phyloP scores from a whole-genome alignment of 2,329 filamentous ascomycete genomes.

The Chaetothyriales sp. region DNA sequence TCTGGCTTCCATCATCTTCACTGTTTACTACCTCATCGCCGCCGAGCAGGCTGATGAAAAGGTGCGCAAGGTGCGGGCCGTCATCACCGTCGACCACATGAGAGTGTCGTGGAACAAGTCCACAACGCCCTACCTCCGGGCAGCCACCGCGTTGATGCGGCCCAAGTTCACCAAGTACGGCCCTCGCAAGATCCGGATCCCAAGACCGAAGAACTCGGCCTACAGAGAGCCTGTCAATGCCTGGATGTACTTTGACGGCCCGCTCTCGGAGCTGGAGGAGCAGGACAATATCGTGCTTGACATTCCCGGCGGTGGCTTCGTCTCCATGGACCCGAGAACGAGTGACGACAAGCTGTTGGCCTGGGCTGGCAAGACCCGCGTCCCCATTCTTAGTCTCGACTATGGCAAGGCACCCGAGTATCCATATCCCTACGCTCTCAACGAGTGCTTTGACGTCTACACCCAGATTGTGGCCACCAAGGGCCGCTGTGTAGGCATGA shows the following conservation, averaged over 20 bases:
- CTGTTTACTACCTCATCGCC: conserved; percentile 77
- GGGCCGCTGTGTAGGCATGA: conserved; percentile 63
- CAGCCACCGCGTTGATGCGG: conserved; percentile 56
- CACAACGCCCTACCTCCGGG: conserved; percentile 67
- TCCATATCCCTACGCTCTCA: conserved; percentile 71
- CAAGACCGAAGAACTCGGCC: conserved; percentile 60
- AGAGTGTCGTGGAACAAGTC: conserved; percentile 92
- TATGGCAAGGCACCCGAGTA: conserved; percentile 77
- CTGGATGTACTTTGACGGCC: conserved; percentile 91
- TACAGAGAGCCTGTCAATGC: conserved; percentile 70
- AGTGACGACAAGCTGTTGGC: conserved; percentile 88
- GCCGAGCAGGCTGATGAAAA: conserved; percentile 94
- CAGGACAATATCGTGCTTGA: conserved; percentile 72
- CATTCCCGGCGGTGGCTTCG: conserved; percentile 85
- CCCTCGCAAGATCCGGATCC: conserved; percentile 70
- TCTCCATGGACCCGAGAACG: conserved; percentile 88
- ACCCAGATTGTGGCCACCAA: conserved; percentile 54
- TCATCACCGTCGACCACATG: conserved; percentile 78
- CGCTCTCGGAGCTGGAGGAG: conserved; percentile 58
- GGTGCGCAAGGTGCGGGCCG: conserved; percentile 74
- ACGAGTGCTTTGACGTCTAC: conserved; percentile 80
- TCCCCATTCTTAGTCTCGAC: conserved; percentile 83
- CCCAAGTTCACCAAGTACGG: conserved; percentile 68
- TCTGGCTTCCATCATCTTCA: conserved; percentile 67
- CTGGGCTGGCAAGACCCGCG: conserved; percentile 75